A percentile compares a stretch with the other conserved stretches of the same genome.
Conservation (phyloP, 768 basidiomycete species). For the Stropharia rugosoannulata region DNA sequence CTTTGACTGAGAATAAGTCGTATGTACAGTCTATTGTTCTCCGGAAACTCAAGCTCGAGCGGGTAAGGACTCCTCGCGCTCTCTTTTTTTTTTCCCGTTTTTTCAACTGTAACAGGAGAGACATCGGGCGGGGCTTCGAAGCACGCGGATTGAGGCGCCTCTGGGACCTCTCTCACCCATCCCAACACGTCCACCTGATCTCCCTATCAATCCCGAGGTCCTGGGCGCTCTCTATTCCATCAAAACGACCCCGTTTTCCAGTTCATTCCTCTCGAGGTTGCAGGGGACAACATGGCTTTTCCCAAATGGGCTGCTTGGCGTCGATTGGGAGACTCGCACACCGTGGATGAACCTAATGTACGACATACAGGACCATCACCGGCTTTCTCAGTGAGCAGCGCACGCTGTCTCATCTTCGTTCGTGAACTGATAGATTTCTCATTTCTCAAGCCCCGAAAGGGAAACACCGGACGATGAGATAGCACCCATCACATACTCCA, state of each 20-base stretch:
- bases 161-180: slow-evolving; percentile 33
- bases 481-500: slow-evolving; percentile 63
- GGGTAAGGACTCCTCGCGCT: slow-evolving; percentile 25
- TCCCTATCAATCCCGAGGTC: slow-evolving; percentile 29
- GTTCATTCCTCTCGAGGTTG: slow-evolving; percentile 67
- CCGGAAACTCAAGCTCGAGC: slow-evolving; percentile 47
- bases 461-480: slow-evolving; percentile 38
- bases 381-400: slow-evolving; percentile 54
- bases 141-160: slow-evolving; percentile 19
- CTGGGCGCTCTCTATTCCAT: slow-evolving; percentile 57
- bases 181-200: slow-evolving; percentile 21
- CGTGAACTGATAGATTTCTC: background rate
- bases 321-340: slow-evolving; percentile 71
- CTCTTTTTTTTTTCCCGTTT: background rate
- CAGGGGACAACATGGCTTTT: slow-evolving; percentile 37
- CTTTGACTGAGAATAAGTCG: slow-evolving; percentile 17
- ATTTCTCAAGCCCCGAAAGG: slow-evolving; percentile 49
- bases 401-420: slow-evolving; percentile 2
- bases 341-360: slow-evolving; percentile 78
- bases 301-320: slow-evolving; percentile 44
- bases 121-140: slow-evolving; percentile 27
- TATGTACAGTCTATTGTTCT: slow-evolving; percentile 31
- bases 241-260: slow-evolving; percentile 59
- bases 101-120: slow-evolving; percentile 20
- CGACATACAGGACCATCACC: slow-evolving; percentile 68